phyloP scores from a whole-genome alignment of 305 asterid species.

The Ilex paraguariensis region DNA sequence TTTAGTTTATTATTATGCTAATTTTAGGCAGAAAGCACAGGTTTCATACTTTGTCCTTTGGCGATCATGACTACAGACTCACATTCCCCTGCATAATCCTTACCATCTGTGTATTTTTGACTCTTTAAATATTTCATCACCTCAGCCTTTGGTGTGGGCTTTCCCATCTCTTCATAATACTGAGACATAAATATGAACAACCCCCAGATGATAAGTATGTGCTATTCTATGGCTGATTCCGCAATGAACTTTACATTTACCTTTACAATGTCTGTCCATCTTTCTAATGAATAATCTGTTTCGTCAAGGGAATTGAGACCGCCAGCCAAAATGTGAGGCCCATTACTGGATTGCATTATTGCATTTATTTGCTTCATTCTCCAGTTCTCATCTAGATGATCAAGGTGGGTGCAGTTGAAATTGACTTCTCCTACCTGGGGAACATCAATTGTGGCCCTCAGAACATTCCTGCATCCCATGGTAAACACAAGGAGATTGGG shows the following conservation, averaged over 20 bases:
- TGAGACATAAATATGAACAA: conserved; percentile 15
- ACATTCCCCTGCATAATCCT: conserved; percentile 89
- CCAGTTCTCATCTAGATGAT: conserved; percentile 89
- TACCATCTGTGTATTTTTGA: conserved; percentile 70
- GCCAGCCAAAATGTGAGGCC: conserved; percentile 85
- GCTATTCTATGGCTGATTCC: not conserved
- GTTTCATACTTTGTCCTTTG: conserved; percentile 82
- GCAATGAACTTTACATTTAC: conserved; percentile 18
- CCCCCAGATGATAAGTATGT: not conserved
- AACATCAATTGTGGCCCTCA: conserved; percentile 90
- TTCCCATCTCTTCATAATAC: conserved; percentile 93
- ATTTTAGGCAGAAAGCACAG: not conserved
- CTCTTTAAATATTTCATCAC: conserved; percentile 79
- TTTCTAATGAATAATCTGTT: conserved; percentile 80
- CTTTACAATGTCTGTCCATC: conserved; percentile 93
- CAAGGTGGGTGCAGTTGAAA: conserved; percentile 77
- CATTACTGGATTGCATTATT: conserved; percentile 59
- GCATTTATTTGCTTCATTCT: conserved; percentile 87
- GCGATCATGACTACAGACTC: conserved; percentile 94
- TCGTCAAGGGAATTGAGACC: conserved; percentile 83
- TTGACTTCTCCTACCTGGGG: conserved; percentile 77
- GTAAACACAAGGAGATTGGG: not conserved
- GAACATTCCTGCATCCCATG: conserved; percentile 63
- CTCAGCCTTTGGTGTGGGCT: conserved; percentile 76
- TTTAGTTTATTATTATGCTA: not conserved